Percentiles rank a stretch among this genome's conserved stretches.
These are phyloP conservation scores for Penicillium cinerascens DNA, from an alignment of 495 filamentous ascomycete genomes.

Conservation along the genomic window DNA sequence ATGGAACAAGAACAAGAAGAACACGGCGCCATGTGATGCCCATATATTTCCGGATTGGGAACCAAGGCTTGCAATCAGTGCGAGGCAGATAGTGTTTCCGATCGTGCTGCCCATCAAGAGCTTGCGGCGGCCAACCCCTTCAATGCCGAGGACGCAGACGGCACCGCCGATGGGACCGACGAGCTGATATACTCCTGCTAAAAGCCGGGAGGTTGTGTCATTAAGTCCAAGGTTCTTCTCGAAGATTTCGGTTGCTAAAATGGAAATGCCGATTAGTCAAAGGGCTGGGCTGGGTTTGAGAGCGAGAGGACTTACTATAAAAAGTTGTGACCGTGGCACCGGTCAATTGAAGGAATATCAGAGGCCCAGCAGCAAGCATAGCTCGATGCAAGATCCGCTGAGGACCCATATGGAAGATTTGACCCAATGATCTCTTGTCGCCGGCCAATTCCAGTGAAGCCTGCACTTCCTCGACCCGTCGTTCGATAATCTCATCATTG, in stretches of 20 bases:
- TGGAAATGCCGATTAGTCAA: not conserved
- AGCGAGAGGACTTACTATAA: slow-evolving; percentile 18
- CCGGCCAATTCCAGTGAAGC: slow-evolving; percentile 13
- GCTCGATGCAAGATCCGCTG: slow-evolving; percentile 25
- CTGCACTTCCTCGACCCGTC: slow-evolving; percentile 19
- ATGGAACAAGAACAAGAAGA: slow-evolving; percentile 53
- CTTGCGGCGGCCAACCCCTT: slow-evolving; percentile 19
- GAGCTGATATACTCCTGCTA: slow-evolving; percentile 20
- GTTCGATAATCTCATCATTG: slow-evolving; percentile 18
- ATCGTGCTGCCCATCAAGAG: slow-evolving; percentile 20
- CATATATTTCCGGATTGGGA: slow-evolving; percentile 9
- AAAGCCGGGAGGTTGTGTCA: slow-evolving; percentile 17
- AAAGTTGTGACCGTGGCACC: slow-evolving; percentile 25
- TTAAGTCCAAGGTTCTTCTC: slow-evolving; percentile 17
- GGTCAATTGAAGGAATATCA: slow-evolving; percentile 22
- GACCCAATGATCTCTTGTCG: slow-evolving; percentile 4
- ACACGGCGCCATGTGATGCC: slow-evolving; percentile 29
- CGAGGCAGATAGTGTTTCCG: slow-evolving; percentile 42
- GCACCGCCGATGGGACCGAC: slow-evolving; percentile 17
- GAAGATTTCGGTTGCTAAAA: slow-evolving; percentile 22
- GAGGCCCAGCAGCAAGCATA: slow-evolving; percentile 10
- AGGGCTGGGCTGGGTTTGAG: not conserved
- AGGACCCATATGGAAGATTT: slow-evolving; percentile 19
- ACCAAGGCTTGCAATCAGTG: slow-evolving; percentile 31
- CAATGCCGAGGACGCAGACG: slow-evolving; percentile 20